These are phyloP conservation scores for Chionographis japonica DNA, from an alignment of 106 monocot species.

Conservation along the genomic window DNA sequence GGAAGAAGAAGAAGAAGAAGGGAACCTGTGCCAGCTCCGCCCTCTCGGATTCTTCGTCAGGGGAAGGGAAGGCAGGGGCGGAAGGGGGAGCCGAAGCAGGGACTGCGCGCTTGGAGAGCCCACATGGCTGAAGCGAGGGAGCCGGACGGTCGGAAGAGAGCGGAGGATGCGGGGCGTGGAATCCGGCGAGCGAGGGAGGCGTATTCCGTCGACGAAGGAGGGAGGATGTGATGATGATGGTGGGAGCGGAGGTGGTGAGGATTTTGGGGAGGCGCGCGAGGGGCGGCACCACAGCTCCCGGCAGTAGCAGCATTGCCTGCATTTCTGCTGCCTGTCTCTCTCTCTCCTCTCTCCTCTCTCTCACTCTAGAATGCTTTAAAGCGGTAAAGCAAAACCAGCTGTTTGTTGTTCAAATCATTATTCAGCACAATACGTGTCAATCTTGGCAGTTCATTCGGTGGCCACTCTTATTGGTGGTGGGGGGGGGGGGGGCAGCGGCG, in stretches of 20 bases:
- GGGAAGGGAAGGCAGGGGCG: conserved; percentile 6
- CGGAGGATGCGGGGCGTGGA: not conserved
- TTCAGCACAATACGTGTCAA: too few relatives aligned
- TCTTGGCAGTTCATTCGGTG: too few relatives aligned
- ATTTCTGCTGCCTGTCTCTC: not conserved
- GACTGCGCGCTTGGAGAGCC: not conserved
- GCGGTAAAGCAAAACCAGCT: too few relatives aligned
- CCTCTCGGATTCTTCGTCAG: conserved; percentile 24
- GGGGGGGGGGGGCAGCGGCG: too few relatives aligned
- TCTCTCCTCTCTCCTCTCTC: too few relatives aligned
- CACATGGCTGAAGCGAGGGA: not conserved
- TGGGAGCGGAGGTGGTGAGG: not conserved
- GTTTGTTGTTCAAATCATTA: too few relatives aligned
- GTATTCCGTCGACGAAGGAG: not conserved
- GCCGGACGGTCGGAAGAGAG: conserved; percentile 2
- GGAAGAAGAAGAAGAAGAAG: not conserved
- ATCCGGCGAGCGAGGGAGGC: not conserved
- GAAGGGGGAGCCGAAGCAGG: not conserved
- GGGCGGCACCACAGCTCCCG: conserved; percentile 1
- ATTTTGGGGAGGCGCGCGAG: not conserved
- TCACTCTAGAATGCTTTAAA: too few relatives aligned
- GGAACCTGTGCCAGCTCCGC: conserved; percentile 39
- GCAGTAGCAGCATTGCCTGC: conserved; percentile 17
- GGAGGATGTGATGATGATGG: not conserved
- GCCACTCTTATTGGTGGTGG: too few relatives aligned